Evolutionary conservation across 2,329 filamentous ascomycete species (phyloP), one percentile per base, ranked within the genome.

Genomic region (Verticillium nonalfalfae): DNA sequence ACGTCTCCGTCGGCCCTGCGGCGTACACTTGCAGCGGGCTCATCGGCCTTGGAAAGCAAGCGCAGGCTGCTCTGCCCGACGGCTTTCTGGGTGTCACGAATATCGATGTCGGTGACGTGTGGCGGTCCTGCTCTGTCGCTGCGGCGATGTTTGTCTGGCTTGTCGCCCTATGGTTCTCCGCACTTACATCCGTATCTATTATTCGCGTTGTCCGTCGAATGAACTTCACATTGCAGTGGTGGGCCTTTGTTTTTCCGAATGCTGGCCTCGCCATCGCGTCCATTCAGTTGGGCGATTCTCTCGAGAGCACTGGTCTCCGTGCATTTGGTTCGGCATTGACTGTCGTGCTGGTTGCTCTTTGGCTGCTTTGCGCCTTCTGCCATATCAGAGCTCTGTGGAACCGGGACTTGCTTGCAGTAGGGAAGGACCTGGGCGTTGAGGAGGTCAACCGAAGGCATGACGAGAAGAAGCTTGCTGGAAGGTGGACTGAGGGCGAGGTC

Each of bases 221-320:
- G 69, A 66, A 66, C 1, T 83, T 83, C 69, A 76, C 79, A 7
- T 69, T 83, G 33, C 59, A 63, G 10, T 86, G 82, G 83, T 84
- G 81, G 80, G 81, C 82, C 0, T 64, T 66, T 55, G 59, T 86
- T 11, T 86, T 86, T 68, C 83, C 84, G 4, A 85, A 86, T 61
- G 82, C 79, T 0, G 84, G 83, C 0, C 78, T 86, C 52, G 82
- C 81, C 1, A 73, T 85, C 31, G 83, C 81, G 3, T 80, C 79
- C 1, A 83, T 85, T 39, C 76, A 81, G 31, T 74, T 84, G 52
- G 83, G 79, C 0, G 75, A 77, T 11, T 75, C 72, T 2, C 72
- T 85, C 40, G 68, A 76, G 3, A 84, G 80, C 64, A 58, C 73
- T 1, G 79, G 73, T 0, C 75, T 86, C 56, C 67, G 77, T 67